Evolutionary conservation across 495 filamentous ascomycete species (phyloP), one percentile per base, ranked within the genome.

Genomic region (Jackrogersella minutella): DNA sequence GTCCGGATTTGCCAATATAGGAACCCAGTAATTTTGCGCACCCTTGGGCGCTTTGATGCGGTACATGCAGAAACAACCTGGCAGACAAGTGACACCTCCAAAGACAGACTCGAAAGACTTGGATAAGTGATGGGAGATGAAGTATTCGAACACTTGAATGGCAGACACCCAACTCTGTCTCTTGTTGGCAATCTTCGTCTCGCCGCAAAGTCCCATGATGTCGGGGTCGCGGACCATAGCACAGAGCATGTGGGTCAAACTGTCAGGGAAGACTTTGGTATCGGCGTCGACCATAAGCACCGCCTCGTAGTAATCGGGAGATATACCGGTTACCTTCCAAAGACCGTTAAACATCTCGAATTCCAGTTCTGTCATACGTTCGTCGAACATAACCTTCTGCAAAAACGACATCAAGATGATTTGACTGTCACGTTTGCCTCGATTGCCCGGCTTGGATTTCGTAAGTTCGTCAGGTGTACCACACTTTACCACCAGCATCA

Each of bases 111-210:
- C 96, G 79, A 99, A 99, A 5, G 93, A 91, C 73, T 99, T 99
- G 52, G 92, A 86, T 66, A 96, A 86, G 72, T 99, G 96, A 74
- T 99, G 96, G 2, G 94, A 97, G 77, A 99, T 93, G 80, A 97
- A 99, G 80, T 99, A 97, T 81, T 99, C 96, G 72, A 99, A 99
- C n/a, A 99, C 96, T 80, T 99, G 96, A 73, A 99, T 99, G 84
- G 96, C 96, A 9, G 92, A 91, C 22, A 98, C 93, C 93, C 94
- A 99, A 67, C 87, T 92, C 40, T 89, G 86, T 16, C 88, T 88
- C 78, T 99, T 99, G 83, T 99, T 99, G 64, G 96, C 95, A 77
- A 99, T 99, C 84, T 98, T 99, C 17, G 96, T 99, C 79, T 99
- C 95, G 60, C 96, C 96, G 73, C 96, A 99, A 21, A 99, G 85